phyloP scores from a whole-genome alignment of 148 eudicot species.

The Rhododendron williamsianum region DNA sequence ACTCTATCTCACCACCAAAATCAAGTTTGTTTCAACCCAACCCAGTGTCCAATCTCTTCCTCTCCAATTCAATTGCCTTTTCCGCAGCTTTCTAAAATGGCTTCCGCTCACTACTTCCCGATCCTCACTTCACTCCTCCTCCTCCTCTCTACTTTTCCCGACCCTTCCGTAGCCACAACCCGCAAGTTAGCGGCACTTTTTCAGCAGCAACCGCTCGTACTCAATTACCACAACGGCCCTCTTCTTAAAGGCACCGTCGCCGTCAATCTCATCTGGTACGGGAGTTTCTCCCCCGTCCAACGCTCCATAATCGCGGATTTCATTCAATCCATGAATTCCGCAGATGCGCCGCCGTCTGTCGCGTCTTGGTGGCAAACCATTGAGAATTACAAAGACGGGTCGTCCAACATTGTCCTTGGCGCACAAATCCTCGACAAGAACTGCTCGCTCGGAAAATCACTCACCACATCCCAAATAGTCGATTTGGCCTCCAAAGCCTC shows the following conservation, averaged over 20 bases:
- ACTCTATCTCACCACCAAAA: background rate
- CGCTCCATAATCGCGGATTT: background rate
- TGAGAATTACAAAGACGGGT: constrained; percentile 24
- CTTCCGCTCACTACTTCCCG: background rate
- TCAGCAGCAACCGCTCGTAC: constrained; percentile 13
- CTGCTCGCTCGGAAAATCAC: constrained; percentile 33
- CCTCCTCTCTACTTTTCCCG: background rate
- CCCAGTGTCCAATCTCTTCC: background rate
- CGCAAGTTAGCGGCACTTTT: background rate
- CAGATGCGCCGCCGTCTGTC: constrained; percentile 22
- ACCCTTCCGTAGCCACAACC: background rate
- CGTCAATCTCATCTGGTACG: constrained; percentile 47
- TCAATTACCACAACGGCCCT: constrained; percentile 42
- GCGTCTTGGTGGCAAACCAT: constrained; percentile 44
- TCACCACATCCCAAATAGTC: constrained; percentile 20
- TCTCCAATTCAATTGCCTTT: background rate
- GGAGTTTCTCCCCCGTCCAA: constrained; percentile 26
- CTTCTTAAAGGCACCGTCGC: constrained; percentile 35
- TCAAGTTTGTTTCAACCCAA: background rate
- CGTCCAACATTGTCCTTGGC: constrained; percentile 23
- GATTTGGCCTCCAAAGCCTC: constrained; percentile 20
- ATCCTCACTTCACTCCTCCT: background rate
- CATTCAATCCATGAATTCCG: constrained; percentile 21
- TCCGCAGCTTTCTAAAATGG: background rate
- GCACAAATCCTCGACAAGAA: constrained; percentile 32